Percentiles rank a stretch among this genome's conserved stretches.
Conservation (phyloP, 176 grass and related monocot genomes). For the Ensete glaucum region DNA sequence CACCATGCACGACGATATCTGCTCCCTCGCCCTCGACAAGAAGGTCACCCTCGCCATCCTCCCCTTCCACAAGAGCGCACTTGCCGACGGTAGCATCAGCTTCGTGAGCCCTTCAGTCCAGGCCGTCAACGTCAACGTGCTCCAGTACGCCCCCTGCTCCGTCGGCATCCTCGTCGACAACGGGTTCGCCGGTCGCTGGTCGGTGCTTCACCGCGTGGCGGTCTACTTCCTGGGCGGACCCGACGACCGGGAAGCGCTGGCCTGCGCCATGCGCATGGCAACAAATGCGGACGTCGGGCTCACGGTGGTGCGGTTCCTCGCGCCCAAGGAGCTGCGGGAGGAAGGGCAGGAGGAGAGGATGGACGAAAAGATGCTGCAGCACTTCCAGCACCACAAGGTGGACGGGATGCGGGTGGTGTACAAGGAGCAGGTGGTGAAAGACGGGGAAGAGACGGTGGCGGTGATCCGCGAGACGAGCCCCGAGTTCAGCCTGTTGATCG, state of each 20-base stretch:
- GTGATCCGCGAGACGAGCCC: constrained; percentile 36
- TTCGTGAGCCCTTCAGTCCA: constrained; percentile 26
- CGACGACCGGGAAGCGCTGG: constrained; percentile 73
- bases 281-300: constrained; percentile 43
- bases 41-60: constrained; percentile 44
- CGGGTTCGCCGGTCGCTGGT: constrained; percentile 17
- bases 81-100: constrained; percentile 44
- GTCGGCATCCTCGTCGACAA: constrained; percentile 57
- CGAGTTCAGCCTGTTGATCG: constrained; percentile 41
- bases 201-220: constrained; percentile 30
- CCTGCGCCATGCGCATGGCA: constrained; percentile 53
- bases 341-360: constrained; percentile 17
- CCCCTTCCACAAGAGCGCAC: constrained; percentile 57
- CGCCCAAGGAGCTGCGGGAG: constrained; percentile 22
- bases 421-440: constrained; percentile 29
- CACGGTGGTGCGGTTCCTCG: constrained; percentile 40
- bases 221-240: constrained; percentile 75
- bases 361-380: constrained; percentile 40
- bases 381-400: constrained; percentile 30
- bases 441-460: constrained; percentile 48
- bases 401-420: constrained; percentile 39
- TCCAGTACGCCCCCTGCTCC: constrained; percentile 56
- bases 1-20: constrained; percentile 83
- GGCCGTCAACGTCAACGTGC: constrained; percentile 45
- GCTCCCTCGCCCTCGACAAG: constrained; percentile 67